These are phyloP conservation scores for Bretziella fagacearum DNA, from an alignment of 2,329 filamentous ascomycete species.

Conservation along the genomic window DNA sequence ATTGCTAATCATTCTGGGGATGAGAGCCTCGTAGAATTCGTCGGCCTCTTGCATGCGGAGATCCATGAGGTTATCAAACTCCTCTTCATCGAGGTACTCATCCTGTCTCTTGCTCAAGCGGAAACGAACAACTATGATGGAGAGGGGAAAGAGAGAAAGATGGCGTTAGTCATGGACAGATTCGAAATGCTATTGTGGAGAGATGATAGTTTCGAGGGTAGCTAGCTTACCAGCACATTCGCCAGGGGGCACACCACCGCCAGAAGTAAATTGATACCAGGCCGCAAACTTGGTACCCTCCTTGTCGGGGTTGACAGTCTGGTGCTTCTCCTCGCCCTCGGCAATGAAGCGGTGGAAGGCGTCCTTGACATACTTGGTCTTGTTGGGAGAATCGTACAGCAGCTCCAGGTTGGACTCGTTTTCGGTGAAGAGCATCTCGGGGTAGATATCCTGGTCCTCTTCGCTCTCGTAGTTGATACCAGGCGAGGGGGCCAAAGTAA, in stretches of 20 bases:
- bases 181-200: too few relatives aligned
- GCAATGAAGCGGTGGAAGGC: slow-evolving; percentile 84
- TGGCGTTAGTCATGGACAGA: too few relatives aligned
- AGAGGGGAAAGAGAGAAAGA: too few relatives aligned
- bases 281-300: slow-evolving; percentile 78
- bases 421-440: slow-evolving; percentile 78
- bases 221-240: slow-evolving; percentile 67
- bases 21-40: slow-evolving; percentile 89
- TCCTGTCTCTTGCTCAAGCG: slow-evolving; percentile 57
- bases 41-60: slow-evolving; percentile 77
- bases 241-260: slow-evolving; percentile 69
- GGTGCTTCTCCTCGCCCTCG: slow-evolving; percentile 47
- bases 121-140: slow-evolving; percentile 78
- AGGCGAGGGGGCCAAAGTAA: slow-evolving; percentile 77
- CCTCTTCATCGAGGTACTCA: slow-evolving; percentile 75
- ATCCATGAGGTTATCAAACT: slow-evolving; percentile 82
- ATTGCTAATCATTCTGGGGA: slow-evolving; percentile 81
- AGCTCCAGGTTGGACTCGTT: slow-evolving; percentile 79
- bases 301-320: slow-evolving; percentile 61
- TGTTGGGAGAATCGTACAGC: slow-evolving; percentile 64
- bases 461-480: slow-evolving; percentile 46
- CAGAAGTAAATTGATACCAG: slow-evolving; percentile 85
- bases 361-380: slow-evolving; percentile 78
- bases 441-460: slow-evolving; percentile 60
- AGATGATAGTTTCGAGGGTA: too few relatives aligned